Base-by-base conservation (phyloP, 2,329 filamentous ascomycete species). In the Lachnum nothofagi region DNA sequence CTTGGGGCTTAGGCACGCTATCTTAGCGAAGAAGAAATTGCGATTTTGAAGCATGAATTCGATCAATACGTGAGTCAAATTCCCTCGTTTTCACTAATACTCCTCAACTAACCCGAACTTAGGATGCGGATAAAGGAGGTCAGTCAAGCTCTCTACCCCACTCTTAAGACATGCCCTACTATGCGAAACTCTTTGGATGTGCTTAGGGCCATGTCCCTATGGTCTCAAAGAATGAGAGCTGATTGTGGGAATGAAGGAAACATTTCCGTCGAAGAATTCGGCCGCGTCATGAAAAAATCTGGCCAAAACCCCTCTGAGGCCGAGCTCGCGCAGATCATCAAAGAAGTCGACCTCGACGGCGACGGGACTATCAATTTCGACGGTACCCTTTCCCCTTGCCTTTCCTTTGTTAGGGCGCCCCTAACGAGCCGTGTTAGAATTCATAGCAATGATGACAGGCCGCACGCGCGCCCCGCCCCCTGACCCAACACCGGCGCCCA, bases 391-490 rank as follows among this genome's bases (percentile, higher is more conserved):
- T 7, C 5, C 34, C 33, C 14, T 31, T 16, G 27, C 22, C 20
- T 23, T 19, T 8, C 17, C 31, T 22, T 22, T 20, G 3, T 16
- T 37, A 22, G 38, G n/a, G 40, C 37, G n/a, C n/a, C 38, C 25
- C 14, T 4, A n/a, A n/a, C n/a, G n/a, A n/a, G n/a, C n/a, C n/a
- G n/a, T n/a, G 24, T 27, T 35, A 70, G 68, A 70, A 49, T 71
- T 70, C 51, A 69, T 70, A 54, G 63, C 66, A 7, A 71, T 71
- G 68, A 71, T 70, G 68, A 70, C 67, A 0, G 67, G 68, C 14
- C 64, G 67, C 17, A 17, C 43, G 6, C 25, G 40, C 33, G 17
- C 24, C 42, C 17, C 31, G 20, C 7, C 31, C 17, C 19, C 16
- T 19, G 35, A 42, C 23, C 43, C 46, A 7, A 37, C 38, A 29